Base-by-base conservation (phyloP, 139 green algal genomes). In the Coelastrella sp. region DNA sequence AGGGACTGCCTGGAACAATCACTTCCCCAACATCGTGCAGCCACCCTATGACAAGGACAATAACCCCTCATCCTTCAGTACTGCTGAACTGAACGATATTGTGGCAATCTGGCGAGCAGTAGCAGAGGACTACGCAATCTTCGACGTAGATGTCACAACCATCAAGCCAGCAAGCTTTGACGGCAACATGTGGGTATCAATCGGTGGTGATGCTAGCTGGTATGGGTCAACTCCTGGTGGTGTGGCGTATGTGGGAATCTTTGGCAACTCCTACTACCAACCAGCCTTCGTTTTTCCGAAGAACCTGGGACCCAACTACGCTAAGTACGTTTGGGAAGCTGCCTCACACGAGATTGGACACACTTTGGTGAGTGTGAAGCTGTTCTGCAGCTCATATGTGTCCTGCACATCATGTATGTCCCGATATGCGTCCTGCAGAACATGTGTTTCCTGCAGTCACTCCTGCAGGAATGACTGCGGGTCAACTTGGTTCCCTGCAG, bases 91-190 rank as follows among this genome's bases (percentile, higher is more conserved):
- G 4, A 23, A 32, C 13, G 30, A 80, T 23, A 62, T 80, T 6
- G 51, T 66, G 2, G 32, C 30, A 5, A 48, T 80, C 32, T 80
- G 72, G 72, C 34, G 72, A 21, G 34, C 35, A 21, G 48, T 80
- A 19, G 30, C 48, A 7, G 72, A 80, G n/a, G 72, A 80, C 25
- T 80, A 80, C 34, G 72, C 72, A 2, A 23, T 53, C 3, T 80
- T 80, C 35, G 72, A 80, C 32, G 72, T 80, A 5, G 72, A 79
- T 41, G 43, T 79, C 25, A 79, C 69, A 50, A 79, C 69, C 41
- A 76, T 76, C n/a, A 21, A 23, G 19, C 68, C 68, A 13, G 6
- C 7, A 53, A 34, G n/a, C 38, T 57, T 76, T 15, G 8, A 32
- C 4, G 68, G 68, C 37, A 57, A 57, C 19, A 30, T 57, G 37